phyloP scores from a whole-genome alignment of 352 stramenopile genomes.

The Thalassiosira mediterranea region DNA sequence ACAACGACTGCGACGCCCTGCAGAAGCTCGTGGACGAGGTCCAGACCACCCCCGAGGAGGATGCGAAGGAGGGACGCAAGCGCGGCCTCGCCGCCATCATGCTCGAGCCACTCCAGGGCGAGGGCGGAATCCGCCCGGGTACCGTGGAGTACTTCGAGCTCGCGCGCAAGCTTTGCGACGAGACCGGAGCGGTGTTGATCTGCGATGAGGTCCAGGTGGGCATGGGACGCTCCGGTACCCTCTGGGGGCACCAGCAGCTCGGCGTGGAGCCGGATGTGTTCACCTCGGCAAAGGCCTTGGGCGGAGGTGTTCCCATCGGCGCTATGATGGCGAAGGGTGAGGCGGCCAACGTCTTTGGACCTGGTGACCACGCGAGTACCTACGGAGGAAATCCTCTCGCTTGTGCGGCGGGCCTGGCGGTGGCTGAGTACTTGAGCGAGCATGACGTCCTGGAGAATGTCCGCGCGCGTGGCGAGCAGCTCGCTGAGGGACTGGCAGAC shows the following conservation, averaged over 20 bases:
- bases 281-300: constrained; percentile 96
- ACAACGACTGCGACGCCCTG: constrained; percentile 85
- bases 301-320: constrained; percentile 94
- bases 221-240: constrained; percentile 90
- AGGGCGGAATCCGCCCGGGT: constrained; percentile 93
- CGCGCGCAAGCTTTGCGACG: constrained; percentile 91
- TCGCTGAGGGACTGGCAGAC: constrained; percentile 70
- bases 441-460: constrained; percentile 85
- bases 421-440: constrained; percentile 84
- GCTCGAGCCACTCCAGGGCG: constrained; percentile 89
- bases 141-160: constrained; percentile 90
- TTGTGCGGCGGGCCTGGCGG: constrained; percentile 89
- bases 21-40: constrained; percentile 74
- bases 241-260: constrained; percentile 95
- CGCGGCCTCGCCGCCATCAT: constrained; percentile 85
- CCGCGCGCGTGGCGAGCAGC: constrained; percentile 79
- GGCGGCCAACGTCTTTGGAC: constrained; percentile 88
- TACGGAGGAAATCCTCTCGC: constrained; percentile 97
- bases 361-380: constrained; percentile 94
- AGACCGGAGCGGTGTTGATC: constrained; percentile 90
- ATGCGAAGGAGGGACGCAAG: constrained; percentile 56
- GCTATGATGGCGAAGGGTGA: constrained; percentile 93
- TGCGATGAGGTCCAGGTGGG: constrained; percentile 90
- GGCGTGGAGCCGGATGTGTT: constrained; percentile 94
- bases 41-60: constrained; percentile 57